A percentile compares a stretch with the other conserved stretches of the same genome.
Conservation (phyloP, 352 stramenopile species). For the Phytophthora foliorum region DNA sequence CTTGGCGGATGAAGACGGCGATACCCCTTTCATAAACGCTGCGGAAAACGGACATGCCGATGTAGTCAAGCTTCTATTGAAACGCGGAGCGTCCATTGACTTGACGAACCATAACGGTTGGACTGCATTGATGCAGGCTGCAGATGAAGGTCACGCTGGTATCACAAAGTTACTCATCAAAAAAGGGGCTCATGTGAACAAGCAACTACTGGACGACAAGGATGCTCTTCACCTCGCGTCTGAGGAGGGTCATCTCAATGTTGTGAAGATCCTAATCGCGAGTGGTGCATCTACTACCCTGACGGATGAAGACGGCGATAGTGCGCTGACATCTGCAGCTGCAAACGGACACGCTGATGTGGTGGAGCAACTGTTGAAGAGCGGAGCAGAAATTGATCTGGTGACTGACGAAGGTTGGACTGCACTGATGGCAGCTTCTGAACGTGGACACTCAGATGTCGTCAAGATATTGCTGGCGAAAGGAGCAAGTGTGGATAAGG, state of each 20-base stretch:
- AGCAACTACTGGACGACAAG: neutral
- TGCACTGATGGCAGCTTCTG: conserved; percentile 1
- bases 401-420: neutral
- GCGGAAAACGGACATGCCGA: neutral
- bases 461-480: neutral
- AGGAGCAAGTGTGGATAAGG: neutral
- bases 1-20: neutral
- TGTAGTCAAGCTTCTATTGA: neutral
- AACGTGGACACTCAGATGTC: neutral
- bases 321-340: conserved; percentile 2
- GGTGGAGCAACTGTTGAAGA: conserved; percentile 11
- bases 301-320: neutral
- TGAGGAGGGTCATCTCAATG: neutral
- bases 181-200: neutral
- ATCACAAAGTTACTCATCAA: neutral
- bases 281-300: neutral
- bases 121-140: conserved; percentile 8
- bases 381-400: neutral
- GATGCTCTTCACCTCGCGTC: neutral
- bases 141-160: neutral
- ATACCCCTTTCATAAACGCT: conserved; percentile 4
- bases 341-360: conserved; percentile 9
- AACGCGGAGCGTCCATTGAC: conserved; percentile 2
- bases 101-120: neutral
- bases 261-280: conserved; percentile 1